phyloP scores from a whole-genome alignment of 257 asterid species.

The Ballota nigra region DNA sequence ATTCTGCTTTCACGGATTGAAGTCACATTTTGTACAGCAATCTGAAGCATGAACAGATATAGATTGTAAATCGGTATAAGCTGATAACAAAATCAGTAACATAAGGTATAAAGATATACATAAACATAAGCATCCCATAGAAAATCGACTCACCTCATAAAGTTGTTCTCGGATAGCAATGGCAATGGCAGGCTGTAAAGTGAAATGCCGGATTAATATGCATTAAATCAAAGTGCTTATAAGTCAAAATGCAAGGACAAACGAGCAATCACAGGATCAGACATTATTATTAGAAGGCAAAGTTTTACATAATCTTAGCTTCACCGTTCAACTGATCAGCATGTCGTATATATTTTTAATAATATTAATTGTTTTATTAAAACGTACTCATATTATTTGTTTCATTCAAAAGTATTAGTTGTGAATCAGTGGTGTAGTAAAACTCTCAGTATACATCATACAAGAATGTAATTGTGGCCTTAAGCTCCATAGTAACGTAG shows the following conservation, averaged over 20 bases:
- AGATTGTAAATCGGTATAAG: not conserved
- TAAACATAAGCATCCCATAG: slow-evolving; percentile 13
- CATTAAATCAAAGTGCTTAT: not conserved
- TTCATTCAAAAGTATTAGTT: too few relatives aligned
- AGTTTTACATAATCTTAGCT: too few relatives aligned
- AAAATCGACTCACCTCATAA: slow-evolving; percentile 68
- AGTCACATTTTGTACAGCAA: slow-evolving; percentile 84
- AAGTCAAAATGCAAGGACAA: slow-evolving; percentile 16
- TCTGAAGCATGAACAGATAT: slow-evolving; percentile 42
- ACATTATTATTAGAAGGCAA: not conserved
- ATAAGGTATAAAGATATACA: not conserved
- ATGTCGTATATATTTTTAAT: too few relatives aligned
- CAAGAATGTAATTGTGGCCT: not conserved
- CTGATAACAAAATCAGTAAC: not conserved
- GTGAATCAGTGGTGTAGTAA: too few relatives aligned
- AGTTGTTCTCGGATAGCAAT: slow-evolving; percentile 92
- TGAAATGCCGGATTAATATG: slow-evolving; percentile 23
- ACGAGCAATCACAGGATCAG: not conserved
- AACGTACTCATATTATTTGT: too few relatives aligned
- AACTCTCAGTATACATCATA: not conserved
- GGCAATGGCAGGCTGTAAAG: slow-evolving; percentile 89
- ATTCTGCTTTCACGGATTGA: slow-evolving; percentile 89
- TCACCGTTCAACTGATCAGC: too few relatives aligned
- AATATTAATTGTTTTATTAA: too few relatives aligned
- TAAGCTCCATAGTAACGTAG: not conserved